Percentiles rank a stretch among this genome's conserved stretches.
phyloP scores from a whole-genome alignment of 208 protist genomes.

The Acanthamoeba divionensis region DNA sequence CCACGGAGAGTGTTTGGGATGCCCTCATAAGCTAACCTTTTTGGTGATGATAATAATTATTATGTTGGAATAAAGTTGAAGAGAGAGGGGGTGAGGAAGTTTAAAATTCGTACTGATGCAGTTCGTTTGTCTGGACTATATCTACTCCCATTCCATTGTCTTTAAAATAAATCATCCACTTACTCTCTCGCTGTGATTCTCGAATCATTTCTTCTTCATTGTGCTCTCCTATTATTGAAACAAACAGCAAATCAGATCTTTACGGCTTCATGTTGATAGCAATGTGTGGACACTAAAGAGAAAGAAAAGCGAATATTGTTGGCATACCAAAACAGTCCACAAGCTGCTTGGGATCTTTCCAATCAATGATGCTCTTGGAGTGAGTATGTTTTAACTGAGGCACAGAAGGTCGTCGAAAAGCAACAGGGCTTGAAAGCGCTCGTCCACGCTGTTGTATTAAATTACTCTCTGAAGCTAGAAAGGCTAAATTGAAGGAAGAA shows the following conservation, averaged over 20 bases:
- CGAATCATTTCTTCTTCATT: neutral
- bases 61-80: too few species aligned
- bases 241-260: too few species aligned
- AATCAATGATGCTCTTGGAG: neutral
- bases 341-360: neutral
- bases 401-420: too few species aligned
- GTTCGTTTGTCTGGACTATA: slow-evolving; percentile 7
- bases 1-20: neutral
- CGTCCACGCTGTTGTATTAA: too few species aligned
- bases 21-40: slow-evolving; percentile 6
- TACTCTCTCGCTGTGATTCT: neutral
- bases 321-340: neutral
- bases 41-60: neutral
- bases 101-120: neutral
- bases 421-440: too few species aligned
- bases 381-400: neutral
- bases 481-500: too few species aligned
- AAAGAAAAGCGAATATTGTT: too few species aligned
- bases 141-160: slow-evolving; percentile 41
- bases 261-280: neutral
- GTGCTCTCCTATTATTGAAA: neutral
- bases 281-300: neutral
- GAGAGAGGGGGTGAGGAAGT: too few species aligned
- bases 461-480: too few species aligned
- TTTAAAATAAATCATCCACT: neutral